phyloP scores from a whole-genome alignment of 306 rosid genomes.

The Cicer cuneatum region DNA sequence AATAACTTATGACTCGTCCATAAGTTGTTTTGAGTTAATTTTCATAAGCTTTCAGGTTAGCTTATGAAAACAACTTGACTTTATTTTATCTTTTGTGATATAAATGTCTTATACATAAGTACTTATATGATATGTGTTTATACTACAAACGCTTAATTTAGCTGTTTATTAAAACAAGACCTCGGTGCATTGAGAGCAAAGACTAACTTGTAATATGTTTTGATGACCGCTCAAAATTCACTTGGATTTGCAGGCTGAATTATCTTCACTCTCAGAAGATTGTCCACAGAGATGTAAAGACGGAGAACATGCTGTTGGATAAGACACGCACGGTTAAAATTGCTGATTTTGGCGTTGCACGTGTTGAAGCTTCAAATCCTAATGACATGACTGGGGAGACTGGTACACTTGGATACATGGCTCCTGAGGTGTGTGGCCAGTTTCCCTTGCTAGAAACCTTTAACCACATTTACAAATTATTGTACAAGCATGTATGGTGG shows the following conservation, averaged over 20 bases:
- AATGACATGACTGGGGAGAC: conserved; percentile 99
- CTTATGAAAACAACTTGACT: no score
- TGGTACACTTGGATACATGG: conserved; percentile 99
- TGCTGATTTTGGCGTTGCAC: conserved; percentile 98
- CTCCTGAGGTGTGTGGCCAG: conserved; percentile 79
- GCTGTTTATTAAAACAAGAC: no score
- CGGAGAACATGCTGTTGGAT: conserved; percentile 94
- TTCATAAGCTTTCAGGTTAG: no score
- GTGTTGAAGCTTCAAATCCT: conserved; percentile 98
- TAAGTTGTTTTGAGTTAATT: no score
- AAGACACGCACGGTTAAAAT: conserved; percentile 83
- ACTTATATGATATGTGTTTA: no score
- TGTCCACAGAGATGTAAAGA: conserved; percentile 97
- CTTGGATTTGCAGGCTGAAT: conserved; percentile 69
- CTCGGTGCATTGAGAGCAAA: neutral
- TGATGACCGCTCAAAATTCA: conserved; percentile 27
- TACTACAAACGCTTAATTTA: no score
- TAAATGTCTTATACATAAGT: no score
- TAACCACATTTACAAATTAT: neutral
- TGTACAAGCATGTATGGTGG: neutral
- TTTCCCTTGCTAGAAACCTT: conserved; percentile 12
- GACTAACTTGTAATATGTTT: conserved; percentile 6
- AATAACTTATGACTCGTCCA: no score
- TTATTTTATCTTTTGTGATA: no score
- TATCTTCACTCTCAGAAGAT: conserved; percentile 95